Percentiles rank a stretch among this genome's conserved stretches.
These are phyloP conservation scores for Beauveria bassiana DNA, from an alignment of 2,329 filamentous ascomycete genomes.

Conservation along the genomic window DNA sequence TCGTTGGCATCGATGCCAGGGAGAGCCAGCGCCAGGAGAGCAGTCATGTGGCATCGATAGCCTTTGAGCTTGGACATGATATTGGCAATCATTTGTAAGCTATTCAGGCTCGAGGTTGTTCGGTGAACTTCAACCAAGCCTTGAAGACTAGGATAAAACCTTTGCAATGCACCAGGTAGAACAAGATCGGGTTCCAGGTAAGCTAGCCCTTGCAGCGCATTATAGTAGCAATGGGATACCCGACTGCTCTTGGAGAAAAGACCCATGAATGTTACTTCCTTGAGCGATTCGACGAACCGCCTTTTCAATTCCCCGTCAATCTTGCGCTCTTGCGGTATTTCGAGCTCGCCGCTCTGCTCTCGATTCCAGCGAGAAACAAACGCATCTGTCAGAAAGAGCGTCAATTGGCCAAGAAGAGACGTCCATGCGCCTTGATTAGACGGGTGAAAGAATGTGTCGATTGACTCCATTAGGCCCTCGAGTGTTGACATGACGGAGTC, in stretches of 20 bases:
- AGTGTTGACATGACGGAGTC: slow-evolving; percentile 77
- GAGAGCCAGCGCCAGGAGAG: slow-evolving; percentile 81
- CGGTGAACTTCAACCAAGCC: slow-evolving; percentile 95
- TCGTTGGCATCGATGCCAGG: slow-evolving; percentile 98
- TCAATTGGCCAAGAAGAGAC: slow-evolving; percentile 78
- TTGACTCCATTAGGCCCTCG: slow-evolving; percentile 85
- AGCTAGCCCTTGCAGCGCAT: slow-evolving; percentile 79
- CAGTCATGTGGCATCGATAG: slow-evolving; percentile 94
- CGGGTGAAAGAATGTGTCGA: slow-evolving; percentile 98
- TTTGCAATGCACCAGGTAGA: slow-evolving; percentile 83
- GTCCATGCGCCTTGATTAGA: slow-evolving; percentile 95
- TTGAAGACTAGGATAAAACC: slow-evolving; percentile 95
- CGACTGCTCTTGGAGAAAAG: slow-evolving; percentile 93
- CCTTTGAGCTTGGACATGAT: slow-evolving; percentile 89
- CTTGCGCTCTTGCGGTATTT: slow-evolving; percentile 69
- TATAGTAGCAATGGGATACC: slow-evolving; percentile 85
- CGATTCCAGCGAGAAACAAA: slow-evolving; percentile 98
- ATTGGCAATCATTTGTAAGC: slow-evolving; percentile 84
- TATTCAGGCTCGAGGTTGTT: slow-evolving; percentile 86
- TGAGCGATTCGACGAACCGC: slow-evolving; percentile 81
- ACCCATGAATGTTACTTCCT: slow-evolving; percentile 95
- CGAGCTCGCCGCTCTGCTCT: slow-evolving; percentile 86
- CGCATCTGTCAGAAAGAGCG: slow-evolving; percentile 87
- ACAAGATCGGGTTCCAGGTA: slow-evolving; percentile 89
- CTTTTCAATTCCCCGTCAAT: slow-evolving; percentile 76